Percentiles rank a stretch among this genome's conserved stretches.
phyloP scores from a whole-genome alignment of 176 grass and related monocot genomes.

The Carex pumila region DNA sequence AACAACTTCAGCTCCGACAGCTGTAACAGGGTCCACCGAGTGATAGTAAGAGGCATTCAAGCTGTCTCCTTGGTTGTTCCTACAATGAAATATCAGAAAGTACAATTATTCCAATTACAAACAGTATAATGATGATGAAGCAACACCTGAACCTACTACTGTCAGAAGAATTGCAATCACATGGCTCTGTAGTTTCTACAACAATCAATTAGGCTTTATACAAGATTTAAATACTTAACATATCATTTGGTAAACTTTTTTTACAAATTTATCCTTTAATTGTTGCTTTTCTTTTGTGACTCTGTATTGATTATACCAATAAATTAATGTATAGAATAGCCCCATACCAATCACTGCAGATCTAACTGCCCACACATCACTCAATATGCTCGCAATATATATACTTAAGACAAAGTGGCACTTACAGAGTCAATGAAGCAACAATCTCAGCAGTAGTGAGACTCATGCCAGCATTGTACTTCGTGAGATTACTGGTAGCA shows the following conservation, averaged over 20 bases:
- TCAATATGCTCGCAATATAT: background rate
- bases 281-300: background rate
- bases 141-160: background rate
- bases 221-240: background rate
- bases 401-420: background rate
- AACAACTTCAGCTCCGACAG: constrained; percentile 59
- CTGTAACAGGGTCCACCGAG: constrained; percentile 46
- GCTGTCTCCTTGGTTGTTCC: constrained; percentile 69
- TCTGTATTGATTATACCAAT: background rate
- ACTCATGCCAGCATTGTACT: constrained; percentile 70
- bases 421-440: constrained; percentile 66
- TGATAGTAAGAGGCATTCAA: constrained; percentile 70
- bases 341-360: background rate
- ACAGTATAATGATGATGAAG: background rate
- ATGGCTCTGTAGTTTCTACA: background rate
- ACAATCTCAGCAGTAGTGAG: constrained; percentile 50
- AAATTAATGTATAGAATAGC: background rate
- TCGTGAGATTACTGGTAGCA: constrained; percentile 52
- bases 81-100: constrained; percentile 5
- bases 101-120: background rate
- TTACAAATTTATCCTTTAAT: background rate
- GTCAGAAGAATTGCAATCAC: background rate
- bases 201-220: background rate
- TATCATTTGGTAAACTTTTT: background rate
- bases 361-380: background rate